Percentiles rank a stretch among this genome's conserved stretches.
Evolutionary conservation across 2,329 filamentous ascomycete genomes (phyloP).

Genomic region (Pseudopyricularia javanii): DNA sequence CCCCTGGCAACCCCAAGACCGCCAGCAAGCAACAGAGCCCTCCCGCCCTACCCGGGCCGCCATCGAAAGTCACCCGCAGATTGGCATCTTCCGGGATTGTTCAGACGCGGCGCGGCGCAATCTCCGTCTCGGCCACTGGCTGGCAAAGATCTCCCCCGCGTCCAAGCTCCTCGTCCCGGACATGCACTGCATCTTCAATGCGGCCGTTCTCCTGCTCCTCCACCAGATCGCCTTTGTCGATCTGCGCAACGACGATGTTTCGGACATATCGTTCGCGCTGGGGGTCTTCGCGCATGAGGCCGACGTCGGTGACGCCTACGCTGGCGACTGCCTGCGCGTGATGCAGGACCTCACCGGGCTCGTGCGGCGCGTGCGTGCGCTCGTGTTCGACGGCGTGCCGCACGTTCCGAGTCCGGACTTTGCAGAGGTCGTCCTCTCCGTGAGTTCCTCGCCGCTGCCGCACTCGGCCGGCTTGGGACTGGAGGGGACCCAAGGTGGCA

Average conservation of each 20-base stretch:
- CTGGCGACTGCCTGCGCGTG: slow-evolving; percentile 9
- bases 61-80: slow-evolving; percentile 15
- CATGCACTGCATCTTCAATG: slow-evolving; percentile 37
- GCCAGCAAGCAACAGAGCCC: neutral
- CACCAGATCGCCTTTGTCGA: slow-evolving; percentile 26
- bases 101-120: slow-evolving; percentile 31
- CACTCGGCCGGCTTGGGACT: neutral
- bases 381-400: slow-evolving; percentile 3
- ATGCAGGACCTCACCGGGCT: slow-evolving; percentile 4
- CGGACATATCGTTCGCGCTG: slow-evolving; percentile 26
- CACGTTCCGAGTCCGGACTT: slow-evolving; percentile 1
- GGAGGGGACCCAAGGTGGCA: neutral
- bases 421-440: neutral
- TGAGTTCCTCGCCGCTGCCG: neutral
- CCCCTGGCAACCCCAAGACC: slow-evolving; percentile 6
- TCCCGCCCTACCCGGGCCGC: neutral
- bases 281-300: slow-evolving; percentile 27
- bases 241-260: slow-evolving; percentile 13
- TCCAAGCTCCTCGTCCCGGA: slow-evolving; percentile 29
- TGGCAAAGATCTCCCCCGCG: slow-evolving; percentile 21
- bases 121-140: slow-evolving; percentile 27
- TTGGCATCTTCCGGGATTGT: slow-evolving; percentile 23
- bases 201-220: slow-evolving; percentile 33
- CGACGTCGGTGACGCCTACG: slow-evolving; percentile 23
- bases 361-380: slow-evolving; percentile 1